Conservation (phyloP, 2,329 filamentous ascomycete species). For the Microsporum canis region DNA sequence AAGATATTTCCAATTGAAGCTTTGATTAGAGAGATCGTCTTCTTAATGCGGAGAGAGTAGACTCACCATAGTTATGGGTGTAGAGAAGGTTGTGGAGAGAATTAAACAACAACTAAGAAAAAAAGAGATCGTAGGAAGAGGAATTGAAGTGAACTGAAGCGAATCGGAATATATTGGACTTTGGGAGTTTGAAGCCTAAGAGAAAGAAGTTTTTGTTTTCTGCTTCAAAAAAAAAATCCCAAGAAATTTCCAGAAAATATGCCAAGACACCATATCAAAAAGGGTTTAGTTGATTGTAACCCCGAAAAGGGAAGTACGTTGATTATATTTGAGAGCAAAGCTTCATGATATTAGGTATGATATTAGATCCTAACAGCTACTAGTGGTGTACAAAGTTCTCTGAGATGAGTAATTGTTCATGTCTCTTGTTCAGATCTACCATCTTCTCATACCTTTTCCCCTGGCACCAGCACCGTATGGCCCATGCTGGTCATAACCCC, state of each 20-base stretch:
- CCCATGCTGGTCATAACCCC: slow-evolving; percentile 32
- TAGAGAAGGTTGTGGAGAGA: neutral
- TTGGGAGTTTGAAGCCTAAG: neutral
- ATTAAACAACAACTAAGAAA: neutral
- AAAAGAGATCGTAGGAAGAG: neutral
- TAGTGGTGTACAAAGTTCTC: neutral
- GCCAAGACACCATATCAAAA: slow-evolving; percentile 12
- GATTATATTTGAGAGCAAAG: neutral
- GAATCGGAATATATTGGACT: neutral
- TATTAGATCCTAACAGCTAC: neutral
- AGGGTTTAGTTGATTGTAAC: slow-evolving; percentile 3
- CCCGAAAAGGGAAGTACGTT: neutral
- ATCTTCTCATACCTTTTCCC: slow-evolving; percentile 25
- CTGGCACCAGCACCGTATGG: slow-evolving; percentile 29
- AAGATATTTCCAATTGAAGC: slow-evolving; percentile 3
- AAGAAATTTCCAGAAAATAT: slow-evolving; percentile 19
- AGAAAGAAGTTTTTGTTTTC: slow-evolving; percentile 11
- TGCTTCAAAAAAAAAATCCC: neutral
- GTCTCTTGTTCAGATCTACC: slow-evolving; percentile 21
- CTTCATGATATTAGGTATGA: neutral
- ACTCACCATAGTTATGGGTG: slow-evolving; percentile 12
- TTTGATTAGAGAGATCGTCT: slow-evolving; percentile 1
- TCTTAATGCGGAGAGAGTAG: neutral
- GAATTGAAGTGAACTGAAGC: neutral
- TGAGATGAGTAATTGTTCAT: neutral